These are phyloP conservation scores for Aphanocladium album DNA, from an alignment of 2,329 filamentous ascomycete genomes.

Conservation along the genomic window DNA sequence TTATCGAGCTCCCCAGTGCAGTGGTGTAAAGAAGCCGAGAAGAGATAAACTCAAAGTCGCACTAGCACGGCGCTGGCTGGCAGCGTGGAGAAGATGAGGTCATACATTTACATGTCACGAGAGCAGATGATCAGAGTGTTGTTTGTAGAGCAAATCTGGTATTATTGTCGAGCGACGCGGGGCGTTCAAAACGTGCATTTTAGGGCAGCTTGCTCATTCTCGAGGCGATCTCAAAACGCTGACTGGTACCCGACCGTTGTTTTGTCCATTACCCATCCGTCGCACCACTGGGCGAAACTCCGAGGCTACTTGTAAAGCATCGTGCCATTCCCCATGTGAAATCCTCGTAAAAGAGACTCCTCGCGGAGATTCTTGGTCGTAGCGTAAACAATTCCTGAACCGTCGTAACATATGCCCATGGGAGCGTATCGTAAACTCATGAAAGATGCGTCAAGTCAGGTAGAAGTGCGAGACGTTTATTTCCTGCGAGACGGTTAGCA, in stretches of 20 bases:
- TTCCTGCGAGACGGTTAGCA: constrained; percentile 48
- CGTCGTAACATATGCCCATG: constrained; percentile 9
- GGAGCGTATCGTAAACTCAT: constrained; percentile 33
- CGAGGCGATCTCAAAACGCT: constrained; percentile 11
- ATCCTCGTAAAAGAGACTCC: background rate
- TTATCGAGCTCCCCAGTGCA: no score
- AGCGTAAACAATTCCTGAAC: constrained; percentile 11
- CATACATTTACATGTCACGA: constrained; percentile 6
- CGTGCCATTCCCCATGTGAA: constrained; percentile 2
- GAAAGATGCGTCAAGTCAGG: constrained; percentile 48
- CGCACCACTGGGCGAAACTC: constrained; percentile 12
- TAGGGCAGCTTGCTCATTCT: constrained; percentile 13
- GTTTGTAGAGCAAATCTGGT: constrained; percentile 13
- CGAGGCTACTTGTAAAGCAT: constrained; percentile 11
- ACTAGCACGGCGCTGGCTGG: background rate
- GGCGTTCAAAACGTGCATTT: constrained; percentile 8
- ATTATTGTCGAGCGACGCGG: constrained; percentile 13
- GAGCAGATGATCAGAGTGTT: background rate
- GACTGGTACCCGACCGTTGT: constrained; percentile 14
- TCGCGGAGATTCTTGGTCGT: constrained; percentile 8
- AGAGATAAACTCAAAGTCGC: background rate
- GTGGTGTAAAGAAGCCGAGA: background rate
- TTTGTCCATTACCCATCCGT: constrained; percentile 15
- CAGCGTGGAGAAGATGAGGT: background rate
- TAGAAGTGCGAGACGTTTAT: constrained; percentile 60